phyloP scores from a whole-genome alignment of 169 alveolate genomes.

The Plasmodium malariae region DNA sequence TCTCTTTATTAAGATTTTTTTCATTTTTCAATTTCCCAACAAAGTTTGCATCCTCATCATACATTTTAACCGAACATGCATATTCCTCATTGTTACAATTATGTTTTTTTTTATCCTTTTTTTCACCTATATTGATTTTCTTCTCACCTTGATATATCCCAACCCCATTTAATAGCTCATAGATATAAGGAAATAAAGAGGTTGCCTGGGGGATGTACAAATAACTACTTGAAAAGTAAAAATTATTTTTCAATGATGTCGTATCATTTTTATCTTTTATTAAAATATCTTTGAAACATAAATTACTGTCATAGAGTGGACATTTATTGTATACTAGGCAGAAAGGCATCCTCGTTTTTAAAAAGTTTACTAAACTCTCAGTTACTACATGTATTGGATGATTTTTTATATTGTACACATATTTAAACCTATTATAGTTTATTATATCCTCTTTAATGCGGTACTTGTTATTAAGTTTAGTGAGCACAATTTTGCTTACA shows the following conservation, averaged over 20 bases:
- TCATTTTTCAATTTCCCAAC: background rate
- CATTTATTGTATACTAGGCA: slow-evolving; percentile 48
- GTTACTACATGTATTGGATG: slow-evolving; percentile 63
- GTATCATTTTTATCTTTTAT: slow-evolving; percentile 68
- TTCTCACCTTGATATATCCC: background rate
- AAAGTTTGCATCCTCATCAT: background rate
- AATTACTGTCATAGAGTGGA: slow-evolving; percentile 52
- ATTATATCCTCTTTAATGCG: slow-evolving; percentile 61
- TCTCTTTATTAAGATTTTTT: background rate
- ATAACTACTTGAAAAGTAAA: slow-evolving; percentile 42
- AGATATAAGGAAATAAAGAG: slow-evolving; percentile 54
- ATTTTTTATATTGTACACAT: slow-evolving; percentile 70
- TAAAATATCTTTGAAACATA: slow-evolving; percentile 63
- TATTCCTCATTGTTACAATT: background rate
- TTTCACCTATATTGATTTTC: background rate
- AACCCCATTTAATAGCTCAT: background rate
- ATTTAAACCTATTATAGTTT: slow-evolving; percentile 67
- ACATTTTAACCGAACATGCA: background rate
- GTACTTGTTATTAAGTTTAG: slow-evolving; percentile 59
- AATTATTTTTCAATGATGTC: slow-evolving; percentile 43
- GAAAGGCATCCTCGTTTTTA: slow-evolving; percentile 36
- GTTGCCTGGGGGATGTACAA: slow-evolving; percentile 75
- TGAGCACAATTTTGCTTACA: slow-evolving; percentile 15
- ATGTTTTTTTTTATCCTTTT: background rate
- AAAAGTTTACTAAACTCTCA: slow-evolving; percentile 22